Evolutionary conservation across 2,329 filamentous ascomycete genomes (phyloP), one percentile per base, ranked within the genome.

Genomic region (Arthrobotrys conoides): DNA sequence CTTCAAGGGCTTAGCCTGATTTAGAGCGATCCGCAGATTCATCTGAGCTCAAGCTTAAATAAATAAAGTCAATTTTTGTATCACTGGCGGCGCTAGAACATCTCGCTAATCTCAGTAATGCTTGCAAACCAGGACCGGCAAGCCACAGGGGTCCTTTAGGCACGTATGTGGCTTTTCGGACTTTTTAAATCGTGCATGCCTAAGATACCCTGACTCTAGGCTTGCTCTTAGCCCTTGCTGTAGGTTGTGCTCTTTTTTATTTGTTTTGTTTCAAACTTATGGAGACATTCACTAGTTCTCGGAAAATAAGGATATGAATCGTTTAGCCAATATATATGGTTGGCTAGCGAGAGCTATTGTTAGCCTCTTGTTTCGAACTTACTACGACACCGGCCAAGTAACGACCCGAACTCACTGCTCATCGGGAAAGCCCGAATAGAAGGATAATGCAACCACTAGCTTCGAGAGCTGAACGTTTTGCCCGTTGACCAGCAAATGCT

Each of bases 61-160:
- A 18, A 30, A 30, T 10, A 46, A 5, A 33, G 16, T 10, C 38
- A n/a, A 27, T 10, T 27, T 10, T 27, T 18, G 4, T 16, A 44
- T 36, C 41, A 24, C 5, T 12, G 18, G 48, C 49, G 59, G 61
- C 36, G 59, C 41, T n/a, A 27, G 6, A 27, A 48, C 20, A 53
- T 36, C 63, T 75, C 71, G 71, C 71, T 75, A 75, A 75, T 75
- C 71, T 75, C 0, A 48, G 14, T n/a, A 64, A 46, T 63, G 64
- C 44, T 63, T 75, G 71, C 53, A 75, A 63, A 30, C 63, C 46
- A 75, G 71, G 71, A 65, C 49, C 59, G 38, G 71, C 63, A 75
- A 64, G 51, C 61, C 63, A 75, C 71, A 65, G 46, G 22, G 55
- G 30, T 67, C 10, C 3, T 48, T 49, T 24, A 41, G 24, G 14